Conservation (phyloP, 2,329 filamentous ascomycete species). For the Calonectria henricotiae region DNA sequence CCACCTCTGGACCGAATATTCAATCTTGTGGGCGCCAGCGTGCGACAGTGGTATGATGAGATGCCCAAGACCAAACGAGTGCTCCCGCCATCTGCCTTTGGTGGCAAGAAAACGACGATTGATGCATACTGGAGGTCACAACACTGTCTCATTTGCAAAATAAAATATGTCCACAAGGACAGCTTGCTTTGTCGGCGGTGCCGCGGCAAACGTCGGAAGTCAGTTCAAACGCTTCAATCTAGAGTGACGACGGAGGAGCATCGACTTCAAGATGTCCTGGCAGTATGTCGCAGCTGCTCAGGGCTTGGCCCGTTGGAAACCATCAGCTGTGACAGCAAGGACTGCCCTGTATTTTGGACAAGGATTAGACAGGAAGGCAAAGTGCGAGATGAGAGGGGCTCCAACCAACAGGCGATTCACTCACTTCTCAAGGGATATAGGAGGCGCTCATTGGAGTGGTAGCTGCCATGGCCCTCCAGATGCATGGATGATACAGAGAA, state of each 20-base stretch:
- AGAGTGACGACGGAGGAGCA: constrained; percentile 77
- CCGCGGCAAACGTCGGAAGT: constrained; percentile 68
- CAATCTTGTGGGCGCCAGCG: constrained; percentile 94
- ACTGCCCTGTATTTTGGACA: constrained; percentile 94
- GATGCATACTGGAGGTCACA: constrained; percentile 92
- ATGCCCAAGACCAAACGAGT: constrained; percentile 93
- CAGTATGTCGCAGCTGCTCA: constrained; percentile 86
- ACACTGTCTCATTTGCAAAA: constrained; percentile 82
- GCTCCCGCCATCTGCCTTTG: constrained; percentile 56
- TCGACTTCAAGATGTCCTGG: constrained; percentile 75
- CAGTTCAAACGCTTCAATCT: constrained; percentile 76
- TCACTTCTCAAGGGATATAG: constrained; percentile 53
- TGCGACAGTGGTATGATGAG: constrained; percentile 93
- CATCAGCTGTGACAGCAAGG: constrained; percentile 89
- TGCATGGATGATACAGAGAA: background rate
- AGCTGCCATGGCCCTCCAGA: background rate
- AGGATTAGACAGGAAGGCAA: constrained; percentile 75
- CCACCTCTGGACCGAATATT: constrained; percentile 97
- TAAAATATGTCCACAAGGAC: constrained; percentile 52
- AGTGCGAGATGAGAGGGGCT: constrained; percentile 60
- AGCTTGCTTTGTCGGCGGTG: constrained; percentile 74
- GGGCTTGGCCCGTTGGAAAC: constrained; percentile 81
- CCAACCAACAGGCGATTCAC: constrained; percentile 55
- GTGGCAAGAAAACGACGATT: constrained; percentile 78
- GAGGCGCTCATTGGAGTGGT: constrained; percentile 56